Percentiles rank a stretch among this genome's conserved stretches.
phyloP scores from a whole-genome alignment of 495 filamentous ascomycete species.

The Xylaria scruposa region DNA sequence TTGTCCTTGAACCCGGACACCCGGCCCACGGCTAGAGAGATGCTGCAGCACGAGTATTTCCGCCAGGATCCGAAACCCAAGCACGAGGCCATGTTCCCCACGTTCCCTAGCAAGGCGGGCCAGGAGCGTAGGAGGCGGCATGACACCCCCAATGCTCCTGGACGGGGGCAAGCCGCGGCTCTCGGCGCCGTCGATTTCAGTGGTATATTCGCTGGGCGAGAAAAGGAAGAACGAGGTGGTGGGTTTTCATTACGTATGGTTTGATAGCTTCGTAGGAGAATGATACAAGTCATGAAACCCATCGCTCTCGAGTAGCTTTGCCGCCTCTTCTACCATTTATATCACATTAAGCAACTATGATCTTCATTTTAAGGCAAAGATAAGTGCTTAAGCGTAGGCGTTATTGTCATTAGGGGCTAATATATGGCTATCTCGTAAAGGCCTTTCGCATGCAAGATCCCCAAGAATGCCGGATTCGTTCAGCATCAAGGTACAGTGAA shows the following conservation, averaged over 20 bases:
- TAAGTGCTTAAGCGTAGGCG: constrained; percentile 29
- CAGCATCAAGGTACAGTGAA: not conserved
- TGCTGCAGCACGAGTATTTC: constrained; percentile 83
- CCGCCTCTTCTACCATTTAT: not conserved
- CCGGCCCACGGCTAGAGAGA: constrained; percentile 68
- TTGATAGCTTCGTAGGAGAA: constrained; percentile 19
- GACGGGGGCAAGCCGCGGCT: constrained; percentile 74
- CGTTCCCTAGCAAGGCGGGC: constrained; percentile 92
- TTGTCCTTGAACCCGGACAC: constrained; percentile 76
- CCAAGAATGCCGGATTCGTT: constrained; percentile 1
- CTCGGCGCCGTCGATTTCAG: constrained; percentile 76
- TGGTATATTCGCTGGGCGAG: constrained; percentile 75
- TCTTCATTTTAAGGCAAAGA: constrained; percentile 7
- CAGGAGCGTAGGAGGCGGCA: constrained; percentile 80
- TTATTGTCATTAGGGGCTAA: constrained; percentile 43
- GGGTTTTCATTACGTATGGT: constrained; percentile 83
- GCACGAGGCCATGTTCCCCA: constrained; percentile 84
- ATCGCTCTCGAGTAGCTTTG: not conserved
- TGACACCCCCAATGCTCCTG: constrained; percentile 86
- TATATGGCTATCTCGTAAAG: constrained; percentile 35
- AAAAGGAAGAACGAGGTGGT: constrained; percentile 75
- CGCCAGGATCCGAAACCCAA: constrained; percentile 88
- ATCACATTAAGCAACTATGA: not conserved
- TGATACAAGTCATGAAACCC: not conserved
- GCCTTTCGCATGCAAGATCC: constrained; percentile 31